These are phyloP conservation scores for Schizonepeta tenuifolia DNA, from an alignment of 257 asterid species.

Conservation along the genomic window DNA sequence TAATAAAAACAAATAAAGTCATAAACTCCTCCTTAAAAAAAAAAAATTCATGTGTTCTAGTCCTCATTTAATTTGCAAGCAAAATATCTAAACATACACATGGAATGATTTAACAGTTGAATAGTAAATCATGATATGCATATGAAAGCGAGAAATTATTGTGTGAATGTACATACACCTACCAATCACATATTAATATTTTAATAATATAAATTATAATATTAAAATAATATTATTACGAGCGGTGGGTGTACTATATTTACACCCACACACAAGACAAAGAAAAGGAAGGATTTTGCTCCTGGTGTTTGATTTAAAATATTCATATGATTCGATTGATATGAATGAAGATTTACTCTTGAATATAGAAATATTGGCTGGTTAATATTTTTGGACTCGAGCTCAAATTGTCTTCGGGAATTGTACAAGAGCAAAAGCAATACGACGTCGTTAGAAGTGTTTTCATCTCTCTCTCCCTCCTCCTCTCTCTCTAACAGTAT, in stretches of 20 bases:
- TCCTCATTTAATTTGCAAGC: neutral
- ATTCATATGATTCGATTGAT: neutral
- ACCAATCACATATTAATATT: too few species aligned
- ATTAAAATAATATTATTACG: too few species aligned
- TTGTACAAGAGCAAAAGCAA: neutral
- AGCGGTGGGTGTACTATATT: too few species aligned
- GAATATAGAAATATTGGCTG: neutral
- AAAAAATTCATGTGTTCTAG: too few species aligned
- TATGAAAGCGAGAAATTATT: too few species aligned
- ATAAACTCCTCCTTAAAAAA: too few species aligned
- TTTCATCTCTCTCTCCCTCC: neutral
- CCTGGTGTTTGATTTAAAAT: neutral
- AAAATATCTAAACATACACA: neutral
- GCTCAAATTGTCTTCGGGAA: too few species aligned
- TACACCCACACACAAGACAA: too few species aligned
- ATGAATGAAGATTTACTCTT: neutral
- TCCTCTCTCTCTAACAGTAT: neutral
- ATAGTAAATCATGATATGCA: neutral
- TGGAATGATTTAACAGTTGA: neutral
- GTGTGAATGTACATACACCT: too few species aligned
- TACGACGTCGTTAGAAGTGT: neutral
- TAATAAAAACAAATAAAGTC: too few species aligned
- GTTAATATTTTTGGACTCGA: neutral
- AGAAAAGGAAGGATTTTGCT: too few species aligned
- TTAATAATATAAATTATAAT: too few species aligned